A percentile compares a stretch with the other conserved stretches of the same genome.
These are phyloP conservation scores for Allantophomopsis cytisporea DNA, from an alignment of 2,329 filamentous ascomycete genomes.

Conservation along the genomic window DNA sequence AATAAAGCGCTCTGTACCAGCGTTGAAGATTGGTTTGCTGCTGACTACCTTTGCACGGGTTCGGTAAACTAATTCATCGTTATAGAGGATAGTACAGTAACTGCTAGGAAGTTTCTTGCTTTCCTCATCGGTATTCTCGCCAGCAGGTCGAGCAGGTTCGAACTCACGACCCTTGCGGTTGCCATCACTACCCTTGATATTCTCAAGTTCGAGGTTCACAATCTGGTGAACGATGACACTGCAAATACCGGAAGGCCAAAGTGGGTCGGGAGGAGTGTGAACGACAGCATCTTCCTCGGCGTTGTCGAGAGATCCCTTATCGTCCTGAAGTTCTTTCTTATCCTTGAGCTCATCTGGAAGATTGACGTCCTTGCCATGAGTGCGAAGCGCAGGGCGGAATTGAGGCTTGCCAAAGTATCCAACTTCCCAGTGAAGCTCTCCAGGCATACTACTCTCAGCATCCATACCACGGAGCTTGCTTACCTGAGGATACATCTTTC, in stretches of 20 bases:
- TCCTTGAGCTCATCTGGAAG: slow-evolving; percentile 63
- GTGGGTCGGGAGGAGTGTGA: slow-evolving; percentile 85
- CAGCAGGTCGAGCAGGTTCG: slow-evolving; percentile 73
- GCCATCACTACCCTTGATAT: slow-evolving; percentile 73
- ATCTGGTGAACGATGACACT: slow-evolving; percentile 87
- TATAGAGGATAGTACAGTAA: slow-evolving; percentile 85
- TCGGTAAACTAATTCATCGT: slow-evolving; percentile 83
- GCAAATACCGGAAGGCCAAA: slow-evolving; percentile 86
- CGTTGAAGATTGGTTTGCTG: slow-evolving; percentile 93
- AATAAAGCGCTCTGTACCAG: slow-evolving; percentile 84
- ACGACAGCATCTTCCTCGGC: slow-evolving; percentile 72
- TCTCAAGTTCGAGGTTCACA: slow-evolving; percentile 83
- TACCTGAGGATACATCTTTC: slow-evolving; percentile 81
- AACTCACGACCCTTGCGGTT: slow-evolving; percentile 77
- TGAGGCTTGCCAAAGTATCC: slow-evolving; percentile 89
- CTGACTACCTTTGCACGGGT: slow-evolving; percentile 91
- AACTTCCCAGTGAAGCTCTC: slow-evolving; percentile 90
- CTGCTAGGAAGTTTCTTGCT: slow-evolving; percentile 70
- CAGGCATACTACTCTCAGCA: slow-evolving; percentile 78
- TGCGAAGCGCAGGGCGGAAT: slow-evolving; percentile 71
- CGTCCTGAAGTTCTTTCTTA: slow-evolving; percentile 68
- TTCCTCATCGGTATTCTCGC: slow-evolving; percentile 77
- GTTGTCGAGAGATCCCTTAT: slow-evolving; percentile 66
- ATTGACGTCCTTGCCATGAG: slow-evolving; percentile 71
- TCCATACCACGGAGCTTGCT: slow-evolving; percentile 76